Conservation (phyloP, 179 eudicot genomes). For the Corrigiola litoralis region DNA sequence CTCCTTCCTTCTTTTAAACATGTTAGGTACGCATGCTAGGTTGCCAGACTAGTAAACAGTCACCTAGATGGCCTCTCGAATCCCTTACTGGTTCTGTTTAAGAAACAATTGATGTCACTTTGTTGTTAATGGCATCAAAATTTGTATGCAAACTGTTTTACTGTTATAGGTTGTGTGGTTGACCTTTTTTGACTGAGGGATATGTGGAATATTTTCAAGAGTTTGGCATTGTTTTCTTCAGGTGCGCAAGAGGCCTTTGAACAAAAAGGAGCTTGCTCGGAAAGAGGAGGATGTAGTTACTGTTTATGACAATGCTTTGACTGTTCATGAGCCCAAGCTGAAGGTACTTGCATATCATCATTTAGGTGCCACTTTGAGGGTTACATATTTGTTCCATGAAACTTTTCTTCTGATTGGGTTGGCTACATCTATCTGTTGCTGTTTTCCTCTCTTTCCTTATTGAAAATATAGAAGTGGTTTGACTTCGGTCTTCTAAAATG, state of each 20-base stretch:
- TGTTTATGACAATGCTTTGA: conserved; percentile 59
- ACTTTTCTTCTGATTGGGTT: conserved; percentile 3
- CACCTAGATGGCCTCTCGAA: not conserved
- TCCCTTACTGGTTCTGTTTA: not conserved
- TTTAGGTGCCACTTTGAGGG: too few relatives aligned
- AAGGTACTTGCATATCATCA: conserved; percentile 51
- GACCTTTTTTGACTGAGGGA: not conserved
- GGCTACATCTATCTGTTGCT: conserved; percentile 5
- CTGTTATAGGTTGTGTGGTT: not conserved
- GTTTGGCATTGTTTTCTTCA: conserved; percentile 18
- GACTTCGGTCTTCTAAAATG: conserved; percentile 5
- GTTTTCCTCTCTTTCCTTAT: not conserved
- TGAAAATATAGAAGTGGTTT: not conserved
- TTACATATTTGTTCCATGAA: too few relatives aligned
- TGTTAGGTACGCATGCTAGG: not conserved
- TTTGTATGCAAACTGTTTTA: too few relatives aligned
- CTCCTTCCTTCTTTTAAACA: too few relatives aligned
- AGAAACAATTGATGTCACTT: not conserved
- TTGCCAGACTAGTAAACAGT: not conserved
- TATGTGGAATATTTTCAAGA: not conserved
- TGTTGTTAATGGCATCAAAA: not conserved
- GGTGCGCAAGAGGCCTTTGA: conserved; percentile 94
- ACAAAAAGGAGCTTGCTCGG: conserved; percentile 78
- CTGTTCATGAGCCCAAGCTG: conserved; percentile 89
- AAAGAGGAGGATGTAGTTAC: conserved; percentile 83